Evolutionary conservation across 352 stramenopile species (phyloP).

Genomic region (Phytophthora megakarya): DNA sequence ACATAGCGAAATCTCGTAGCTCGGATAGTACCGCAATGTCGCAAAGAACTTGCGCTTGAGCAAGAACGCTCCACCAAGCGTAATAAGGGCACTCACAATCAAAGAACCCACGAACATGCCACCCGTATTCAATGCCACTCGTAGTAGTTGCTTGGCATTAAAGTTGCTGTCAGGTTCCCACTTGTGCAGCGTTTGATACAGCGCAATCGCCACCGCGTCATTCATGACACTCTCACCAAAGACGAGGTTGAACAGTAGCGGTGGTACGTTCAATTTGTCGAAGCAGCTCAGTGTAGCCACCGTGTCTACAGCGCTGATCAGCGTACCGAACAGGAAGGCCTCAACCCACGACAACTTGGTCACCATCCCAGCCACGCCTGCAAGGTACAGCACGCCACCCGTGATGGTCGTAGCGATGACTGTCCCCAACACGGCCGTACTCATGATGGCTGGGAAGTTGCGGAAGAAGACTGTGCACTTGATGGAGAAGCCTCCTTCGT

Average conservation of each 20-base stretch:
- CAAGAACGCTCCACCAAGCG: slow-evolving; percentile 72
- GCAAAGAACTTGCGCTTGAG: slow-evolving; percentile 77
- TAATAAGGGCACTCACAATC: slow-evolving; percentile 71
- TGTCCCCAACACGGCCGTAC: slow-evolving; percentile 78
- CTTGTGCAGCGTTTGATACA: slow-evolving; percentile 93
- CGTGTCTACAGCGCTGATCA: slow-evolving; percentile 94
- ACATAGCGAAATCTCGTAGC: slow-evolving; percentile 88
- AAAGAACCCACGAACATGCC: slow-evolving; percentile 85
- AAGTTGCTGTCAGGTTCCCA: slow-evolving; percentile 82
- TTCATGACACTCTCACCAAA: slow-evolving; percentile 96
- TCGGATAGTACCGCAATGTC: slow-evolving; percentile 79
- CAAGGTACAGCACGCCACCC: slow-evolving; percentile 69
- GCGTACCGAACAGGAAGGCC: slow-evolving; percentile 90
- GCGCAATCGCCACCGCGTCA: slow-evolving; percentile 92
- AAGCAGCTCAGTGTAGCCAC: slow-evolving; percentile 94
- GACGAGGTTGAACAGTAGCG: slow-evolving; percentile 94
- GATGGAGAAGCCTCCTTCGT: slow-evolving; percentile 86
- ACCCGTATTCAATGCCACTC: slow-evolving; percentile 66
- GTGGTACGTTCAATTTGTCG: slow-evolving; percentile 86
- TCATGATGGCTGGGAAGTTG: slow-evolving; percentile 89
- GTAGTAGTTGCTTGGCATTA: slow-evolving; percentile 61
- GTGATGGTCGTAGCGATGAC: slow-evolving; percentile 82
- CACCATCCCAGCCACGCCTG: slow-evolving; percentile 59
- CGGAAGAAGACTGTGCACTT: slow-evolving; percentile 86
- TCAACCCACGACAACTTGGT: slow-evolving; percentile 91